Evolutionary conservation across 2,329 filamentous ascomycete genomes (phyloP), one percentile per base, ranked within the genome.

Genomic region (Alternaria sp.): DNA sequence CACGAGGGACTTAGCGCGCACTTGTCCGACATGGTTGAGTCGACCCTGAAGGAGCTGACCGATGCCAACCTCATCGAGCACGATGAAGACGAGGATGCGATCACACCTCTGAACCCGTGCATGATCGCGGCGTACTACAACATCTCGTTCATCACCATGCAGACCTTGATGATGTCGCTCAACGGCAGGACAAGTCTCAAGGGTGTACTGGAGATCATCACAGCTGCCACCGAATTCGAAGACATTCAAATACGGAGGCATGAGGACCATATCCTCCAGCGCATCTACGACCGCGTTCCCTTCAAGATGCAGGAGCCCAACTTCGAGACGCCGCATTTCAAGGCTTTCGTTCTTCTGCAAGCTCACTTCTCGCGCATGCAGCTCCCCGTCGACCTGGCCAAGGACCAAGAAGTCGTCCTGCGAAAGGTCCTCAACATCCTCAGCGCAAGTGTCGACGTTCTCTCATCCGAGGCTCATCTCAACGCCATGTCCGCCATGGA

Each of bases 91-190:
- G 84, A 98, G 76, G 95, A 97, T 73, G 90, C 90, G 1, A 90
- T 98, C 47, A 88, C 91, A 17, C 94, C 96, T 13, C 88, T 97
- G 73, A 98, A 99, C 79, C 92, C 95, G 3, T 96, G 96, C 70
- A 97, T 97, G 92, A 98, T 99, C 76, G 93, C 93, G 10, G 93
- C 96, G 1, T 98, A 99, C 85, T 99, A 99, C 86, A 98, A 97
- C 81, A 97, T 99, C 76, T 97, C 95, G 6, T 98, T 97, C 83
- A 92, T 97, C 79, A 99, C 96, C 3, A 99, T 99, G 94, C 95
- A 99, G 82, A 99, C 96, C 0, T 95, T 99, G 86, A 85, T 99
- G 55, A 86, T 99, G 59, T 99, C 96, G 13, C 86, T 99, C 50
- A 94, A 89, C 59, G 89, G 89, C 45, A 91, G 91, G 71, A 98